Percentiles rank a stretch among this genome's conserved stretches.
These are phyloP conservation scores for grape (Vitis vinifera) DNA, from an alignment of 164 flowering plant genomes.

Conservation along the genomic window ASM3070453v1 NC_081822.1:11206001-11206500, in stretches of 20 bases:
- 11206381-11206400: conserved; percentile 98
- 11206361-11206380: conserved; percentile 96
- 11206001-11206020: no score
- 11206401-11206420: conserved; percentile 84
- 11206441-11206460: conserved; percentile 87
- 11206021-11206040: no score
- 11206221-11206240: no score
- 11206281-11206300: conserved; percentile 95
- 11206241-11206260: conserved; percentile 18
- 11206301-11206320: conserved; percentile 81
- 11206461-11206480: conserved; percentile 77
- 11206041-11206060: no score
- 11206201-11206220: neutral
- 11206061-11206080: no score
- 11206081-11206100: no score
- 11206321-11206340: conserved; percentile 83
- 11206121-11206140: no score
- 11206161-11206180: no score
- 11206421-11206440: conserved; percentile 93
- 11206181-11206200: neutral
- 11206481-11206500: conserved; percentile 65
- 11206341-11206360: conserved; percentile 77
- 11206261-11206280: conserved; percentile 96
- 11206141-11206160: no score
- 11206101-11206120: no score